These are phyloP conservation scores for Neurospora sp. DNA, from an alignment of 2,329 filamentous ascomycete genomes.

Conservation along the genomic window DNA sequence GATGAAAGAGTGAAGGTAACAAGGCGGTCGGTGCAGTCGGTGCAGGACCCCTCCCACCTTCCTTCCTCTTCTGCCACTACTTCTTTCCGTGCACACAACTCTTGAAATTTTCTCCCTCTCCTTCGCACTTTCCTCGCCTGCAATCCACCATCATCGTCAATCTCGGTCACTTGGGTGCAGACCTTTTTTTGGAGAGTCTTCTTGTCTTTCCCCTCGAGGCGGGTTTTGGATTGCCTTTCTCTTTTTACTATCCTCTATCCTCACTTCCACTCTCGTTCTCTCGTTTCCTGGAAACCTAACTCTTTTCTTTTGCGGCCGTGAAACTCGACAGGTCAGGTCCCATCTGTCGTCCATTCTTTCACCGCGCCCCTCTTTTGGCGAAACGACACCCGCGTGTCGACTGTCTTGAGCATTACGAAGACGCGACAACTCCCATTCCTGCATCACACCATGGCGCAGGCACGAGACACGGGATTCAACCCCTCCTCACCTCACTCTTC, in stretches of 20 bases:
- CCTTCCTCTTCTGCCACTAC: neutral
- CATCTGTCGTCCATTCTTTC: constrained; percentile 1
- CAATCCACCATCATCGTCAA: neutral
- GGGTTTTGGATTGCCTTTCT: constrained; percentile 8
- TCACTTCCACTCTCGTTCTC: constrained; percentile 3
- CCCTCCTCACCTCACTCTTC: constrained; percentile 42
- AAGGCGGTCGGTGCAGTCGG: neutral
- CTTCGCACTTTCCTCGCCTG: neutral
- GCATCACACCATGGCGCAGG: constrained; percentile 29
- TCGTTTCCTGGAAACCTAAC: neutral
- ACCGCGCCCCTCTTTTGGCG: neutral
- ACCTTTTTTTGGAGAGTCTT: constrained; percentile 6
- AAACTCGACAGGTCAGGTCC: neutral
- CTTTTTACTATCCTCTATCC: constrained; percentile 2
- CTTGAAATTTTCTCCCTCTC: neutral
- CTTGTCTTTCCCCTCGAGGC: constrained; percentile 1
- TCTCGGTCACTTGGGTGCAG: neutral
- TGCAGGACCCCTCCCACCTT: neutral
- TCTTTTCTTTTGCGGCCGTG: constrained; percentile 1
- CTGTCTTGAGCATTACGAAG: neutral
- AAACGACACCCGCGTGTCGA: neutral
- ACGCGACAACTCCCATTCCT: constrained; percentile 1
- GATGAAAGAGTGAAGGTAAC: neutral
- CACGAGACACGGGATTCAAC: constrained; percentile 31
- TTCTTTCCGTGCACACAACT: neutral